Conservation (phyloP, 2,329 filamentous ascomycete genomes). For the Claviceps sp. region DNA sequence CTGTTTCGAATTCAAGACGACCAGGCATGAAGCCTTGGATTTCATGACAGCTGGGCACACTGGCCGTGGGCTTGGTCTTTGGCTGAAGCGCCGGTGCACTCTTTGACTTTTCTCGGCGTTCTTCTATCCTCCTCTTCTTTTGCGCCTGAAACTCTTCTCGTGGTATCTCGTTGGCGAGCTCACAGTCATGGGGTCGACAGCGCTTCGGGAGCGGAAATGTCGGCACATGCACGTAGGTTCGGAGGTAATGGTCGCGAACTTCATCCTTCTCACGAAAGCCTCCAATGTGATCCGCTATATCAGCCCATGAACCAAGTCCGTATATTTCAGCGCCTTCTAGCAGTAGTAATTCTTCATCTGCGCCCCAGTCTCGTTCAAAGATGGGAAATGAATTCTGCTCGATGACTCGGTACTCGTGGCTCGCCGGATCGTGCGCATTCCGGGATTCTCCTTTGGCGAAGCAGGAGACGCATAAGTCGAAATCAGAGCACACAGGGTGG, state of each 20-base stretch:
- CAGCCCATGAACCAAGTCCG: conserved; percentile 90
- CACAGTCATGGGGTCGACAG: conserved; percentile 70
- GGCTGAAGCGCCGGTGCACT: conserved; percentile 70
- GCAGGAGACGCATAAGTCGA: conserved; percentile 92
- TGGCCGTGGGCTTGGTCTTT: conserved; percentile 91
- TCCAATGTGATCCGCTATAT: conserved; percentile 95
- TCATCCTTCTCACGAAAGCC: conserved; percentile 91
- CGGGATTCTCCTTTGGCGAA: conserved; percentile 73
- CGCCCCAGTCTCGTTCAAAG: conserved; percentile 88
- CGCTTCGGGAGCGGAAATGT: conserved; percentile 77
- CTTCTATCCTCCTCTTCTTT: conserved; percentile 89
- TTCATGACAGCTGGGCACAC: conserved; percentile 91
- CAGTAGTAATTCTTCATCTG: conserved; percentile 88
- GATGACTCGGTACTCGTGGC: conserved; percentile 84
- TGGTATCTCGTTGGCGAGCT: conserved; percentile 65
- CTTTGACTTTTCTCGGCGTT: conserved; percentile 76
- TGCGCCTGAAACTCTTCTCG: conserved; percentile 85
- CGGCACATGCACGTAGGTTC: conserved; percentile 72
- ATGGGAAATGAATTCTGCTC: conserved; percentile 98
- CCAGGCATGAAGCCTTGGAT: conserved; percentile 98
- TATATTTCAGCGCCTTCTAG: conserved; percentile 94
- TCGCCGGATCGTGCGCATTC: conserved; percentile 72
- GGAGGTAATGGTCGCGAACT: conserved; percentile 85
- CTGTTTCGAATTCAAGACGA: conserved; percentile 90
- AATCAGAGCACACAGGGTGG: conserved; percentile 70